These are phyloP conservation scores for Populus hybrid DNA, from an alignment of 441 rosid genomes.

Conservation along the genomic window DNA sequence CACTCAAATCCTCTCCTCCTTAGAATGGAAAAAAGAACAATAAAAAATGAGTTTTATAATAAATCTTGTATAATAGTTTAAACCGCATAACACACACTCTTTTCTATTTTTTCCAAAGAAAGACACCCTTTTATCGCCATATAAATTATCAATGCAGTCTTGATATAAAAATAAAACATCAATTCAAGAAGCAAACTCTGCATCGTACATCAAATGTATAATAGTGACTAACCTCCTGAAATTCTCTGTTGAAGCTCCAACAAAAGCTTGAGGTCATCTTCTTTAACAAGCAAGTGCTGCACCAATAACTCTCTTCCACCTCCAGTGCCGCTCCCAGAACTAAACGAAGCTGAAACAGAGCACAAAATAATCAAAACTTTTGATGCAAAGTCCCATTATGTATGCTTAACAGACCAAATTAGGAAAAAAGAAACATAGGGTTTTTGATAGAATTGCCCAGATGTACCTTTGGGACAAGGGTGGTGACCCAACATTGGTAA, in stretches of 20 bases:
- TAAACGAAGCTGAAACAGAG: slow-evolving; percentile 49
- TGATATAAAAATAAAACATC: neutral
- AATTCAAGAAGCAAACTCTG: neutral
- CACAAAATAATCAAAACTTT: slow-evolving; percentile 1
- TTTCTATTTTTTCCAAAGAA: neutral
- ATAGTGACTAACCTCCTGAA: slow-evolving; percentile 42
- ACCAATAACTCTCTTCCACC: slow-evolving; percentile 61
- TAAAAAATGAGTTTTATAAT: neutral
- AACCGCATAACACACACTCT: neutral
- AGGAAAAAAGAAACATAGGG: neutral
- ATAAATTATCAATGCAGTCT: neutral
- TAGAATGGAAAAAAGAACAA: slow-evolving; percentile 12
- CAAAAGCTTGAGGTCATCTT: slow-evolving; percentile 55
- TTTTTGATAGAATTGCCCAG: slow-evolving; percentile 13
- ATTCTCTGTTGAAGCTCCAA: slow-evolving; percentile 54
- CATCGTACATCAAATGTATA: neutral
- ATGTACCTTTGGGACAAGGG: slow-evolving; percentile 23
- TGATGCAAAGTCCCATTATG: neutral
- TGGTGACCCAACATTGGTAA: slow-evolving; percentile 30
- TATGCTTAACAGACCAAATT: neutral
- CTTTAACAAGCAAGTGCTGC: slow-evolving; percentile 82
- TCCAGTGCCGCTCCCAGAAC: slow-evolving; percentile 40
- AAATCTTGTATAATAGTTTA: too few relatives aligned
- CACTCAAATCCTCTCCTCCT: slow-evolving; percentile 87
- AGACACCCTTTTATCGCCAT: too few relatives aligned